Base-by-base conservation (phyloP, 164 flowering plant species). In the Piper betle region DNA sequence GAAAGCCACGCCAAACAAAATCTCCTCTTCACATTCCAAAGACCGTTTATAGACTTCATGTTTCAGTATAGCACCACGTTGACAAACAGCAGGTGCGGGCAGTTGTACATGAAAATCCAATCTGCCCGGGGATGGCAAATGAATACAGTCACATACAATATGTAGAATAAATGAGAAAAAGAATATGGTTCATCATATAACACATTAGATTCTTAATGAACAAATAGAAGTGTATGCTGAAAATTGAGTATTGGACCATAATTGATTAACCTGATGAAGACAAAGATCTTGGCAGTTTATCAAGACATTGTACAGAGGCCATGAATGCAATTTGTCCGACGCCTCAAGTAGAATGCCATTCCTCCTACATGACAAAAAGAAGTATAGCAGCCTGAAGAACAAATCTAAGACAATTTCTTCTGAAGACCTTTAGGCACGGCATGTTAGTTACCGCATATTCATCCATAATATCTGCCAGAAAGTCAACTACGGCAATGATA, bases 51-150 rank as follows among this genome's bases (percentile, higher is more conserved):
- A 72, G 37, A 93, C 72, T 74, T 90, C 97, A 82, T 86, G 84
- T 66, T 78, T 87, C 67, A 93, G 69, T 62, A 93, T 80, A 56
- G 96, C 92, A 58, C 67, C 73, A 57, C 99, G 94, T 73, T 90
- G 91, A 40, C 80, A 77, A 60, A 80, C 80, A 74, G 91, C 87
- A 66, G 91, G 94, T 71, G 87, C 81, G 67, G 88, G 84, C 60
- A 93, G 74, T 62, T 84, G 88, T 50, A 90, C 82, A 65, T 93
- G 97, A 76, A 84, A 93, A 72, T 90, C 96, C 78, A 93, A 87
- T 75, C 97, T 81, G 67, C 98, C 98, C 86, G 78, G 57, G 40
- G 65, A 72, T 48, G 38, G 66, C 59, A 65, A 2, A n/a, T 46
- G 58, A n/a, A 58, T 57, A 66, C 2, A 6, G 53, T 43, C 13